Evolutionary conservation across 768 basidiomycete genomes (phyloP), one percentile per base, ranked within the genome.

Genomic region (Lactifluus hygrophoroides): DNA sequence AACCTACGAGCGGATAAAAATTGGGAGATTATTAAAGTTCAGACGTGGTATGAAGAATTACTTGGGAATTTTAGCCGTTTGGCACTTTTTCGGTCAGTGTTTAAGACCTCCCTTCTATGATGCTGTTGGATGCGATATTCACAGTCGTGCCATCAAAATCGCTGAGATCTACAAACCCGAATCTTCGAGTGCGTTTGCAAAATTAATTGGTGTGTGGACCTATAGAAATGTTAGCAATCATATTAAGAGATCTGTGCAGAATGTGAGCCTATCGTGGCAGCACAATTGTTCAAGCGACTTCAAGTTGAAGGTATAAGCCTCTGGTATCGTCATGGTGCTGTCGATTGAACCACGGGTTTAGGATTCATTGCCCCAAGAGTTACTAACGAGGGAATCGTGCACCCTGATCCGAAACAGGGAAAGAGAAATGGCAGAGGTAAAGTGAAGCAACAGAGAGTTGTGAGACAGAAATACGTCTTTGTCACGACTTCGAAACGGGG

Each of bases 61-160:
- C 73, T 86, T 28, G 74, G 77, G 10, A 83, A 82, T 58, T 88
- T 82, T 70, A 79, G 79, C 64, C 84, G 85, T 48, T 74, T 92
- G 23, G 82, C 86, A 1, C 74, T 84, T 28, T 87, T 88, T 68
- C 81, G 89, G 89, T 85, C 47, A 51, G 65, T 42, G 16, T 50
- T 32, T 11, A 53, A 30, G 14, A 25, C 43, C 43, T 51, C 48
- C 14, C 19, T 28, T 35, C 11, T 34, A 16, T 16, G 25, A 27
- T 30, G 16, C 28, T 0, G 34, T 16, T 32, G 37, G 6, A 10
- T 43, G 5, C 52, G 27, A 50, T 49, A 46, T 53, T 40, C 19
- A 19, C 54, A 85, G 86, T 66, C 78, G 84, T 48, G 85, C 86
- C 16, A 83, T 89, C 64, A 89, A 89, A 67, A 71, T 84, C 38